Evolutionary conservation across 1,284 basidiomycete genomes (phyloP).

Genomic region (Thelephora terrestris): DNA sequence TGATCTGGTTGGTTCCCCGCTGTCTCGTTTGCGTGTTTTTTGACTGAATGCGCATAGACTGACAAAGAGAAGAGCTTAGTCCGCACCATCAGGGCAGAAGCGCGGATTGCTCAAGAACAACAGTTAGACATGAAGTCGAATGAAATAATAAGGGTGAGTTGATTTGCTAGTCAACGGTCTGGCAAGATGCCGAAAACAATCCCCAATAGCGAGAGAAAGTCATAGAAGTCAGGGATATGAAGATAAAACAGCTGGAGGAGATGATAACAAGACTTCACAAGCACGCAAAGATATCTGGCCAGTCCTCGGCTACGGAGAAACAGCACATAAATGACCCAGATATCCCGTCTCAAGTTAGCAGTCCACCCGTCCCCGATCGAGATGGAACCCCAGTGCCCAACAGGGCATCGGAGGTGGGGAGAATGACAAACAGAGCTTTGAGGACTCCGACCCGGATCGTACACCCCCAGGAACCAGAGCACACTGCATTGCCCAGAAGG

Average conservation of each 20-base stretch:
- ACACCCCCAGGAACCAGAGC: too few species aligned
- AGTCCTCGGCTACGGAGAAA: too few species aligned
- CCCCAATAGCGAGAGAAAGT: conserved; percentile 24
- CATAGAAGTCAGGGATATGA: conserved; percentile 23
- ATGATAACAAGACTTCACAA: conserved; percentile 20
- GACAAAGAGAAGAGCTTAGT: conserved; percentile 28
- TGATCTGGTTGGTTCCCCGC: conserved; percentile 21
- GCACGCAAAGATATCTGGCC: too few species aligned
- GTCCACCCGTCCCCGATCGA: not conserved
- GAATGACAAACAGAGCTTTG: too few species aligned
- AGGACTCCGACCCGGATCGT: too few species aligned
- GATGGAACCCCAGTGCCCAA: not conserved
- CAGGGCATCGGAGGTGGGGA: too few species aligned
- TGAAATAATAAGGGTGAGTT: conserved; percentile 26
- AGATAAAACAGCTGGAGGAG: conserved; percentile 22
- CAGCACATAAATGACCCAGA: too few species aligned
- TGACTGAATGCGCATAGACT: conserved; percentile 13
- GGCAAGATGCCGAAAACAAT: not conserved
- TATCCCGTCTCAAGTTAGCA: not conserved
- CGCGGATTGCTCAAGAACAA: conserved; percentile 26
- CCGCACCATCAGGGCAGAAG: conserved; percentile 21
- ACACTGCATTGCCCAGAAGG: too few species aligned
- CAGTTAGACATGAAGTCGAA: conserved; percentile 28
- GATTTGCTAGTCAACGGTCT: not conserved
- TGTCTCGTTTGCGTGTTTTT: not conserved